These are phyloP conservation scores for Scenedesmus sp. DNA, from an alignment of 163 green algal genomes.

Conservation along the genomic window DNA sequence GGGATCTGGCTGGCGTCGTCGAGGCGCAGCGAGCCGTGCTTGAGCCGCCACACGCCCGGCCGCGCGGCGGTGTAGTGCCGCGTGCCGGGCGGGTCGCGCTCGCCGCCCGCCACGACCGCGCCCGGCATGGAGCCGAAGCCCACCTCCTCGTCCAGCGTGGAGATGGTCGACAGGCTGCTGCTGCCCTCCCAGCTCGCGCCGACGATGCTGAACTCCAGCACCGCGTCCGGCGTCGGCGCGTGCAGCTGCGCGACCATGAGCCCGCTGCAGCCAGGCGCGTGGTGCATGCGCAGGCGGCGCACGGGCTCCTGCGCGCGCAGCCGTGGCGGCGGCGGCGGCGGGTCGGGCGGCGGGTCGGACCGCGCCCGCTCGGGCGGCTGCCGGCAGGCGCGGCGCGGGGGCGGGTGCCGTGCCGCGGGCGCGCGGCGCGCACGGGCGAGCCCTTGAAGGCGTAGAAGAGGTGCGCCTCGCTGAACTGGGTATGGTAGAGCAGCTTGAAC, in stretches of 20 bases:
- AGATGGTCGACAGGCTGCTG: neutral
- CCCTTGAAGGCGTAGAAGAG: conserved; percentile 27
- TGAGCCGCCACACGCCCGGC: conserved; percentile 9
- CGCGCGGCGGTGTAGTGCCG: neutral
- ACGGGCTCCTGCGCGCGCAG: neutral
- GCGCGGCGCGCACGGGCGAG: neutral
- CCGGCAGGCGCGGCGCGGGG: too few relatives aligned
- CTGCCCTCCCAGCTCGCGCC: conserved; percentile 1
- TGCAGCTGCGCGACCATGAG: conserved; percentile 27
- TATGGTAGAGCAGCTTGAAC: conserved; percentile 38
- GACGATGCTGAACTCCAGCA: conserved; percentile 29
- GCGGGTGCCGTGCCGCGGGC: too few relatives aligned
- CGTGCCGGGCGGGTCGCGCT: conserved; percentile 3
- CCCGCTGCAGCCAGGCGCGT: conserved; percentile 6
- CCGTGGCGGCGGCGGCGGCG: too few relatives aligned
- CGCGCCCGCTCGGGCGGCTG: too few relatives aligned
- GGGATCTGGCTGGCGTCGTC: conserved; percentile 21
- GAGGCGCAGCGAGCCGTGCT: neutral
- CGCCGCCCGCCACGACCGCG: neutral
- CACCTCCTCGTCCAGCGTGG: neutral
- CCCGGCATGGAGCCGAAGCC: conserved; percentile 1
- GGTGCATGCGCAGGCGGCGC: conserved; percentile 13
- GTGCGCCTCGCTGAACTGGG: conserved; percentile 17
- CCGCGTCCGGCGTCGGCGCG: neutral
- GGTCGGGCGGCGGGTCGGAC: too few relatives aligned